phyloP scores from a whole-genome alignment of 345 rosid genomes.

The Angophora floribunda region DNA sequence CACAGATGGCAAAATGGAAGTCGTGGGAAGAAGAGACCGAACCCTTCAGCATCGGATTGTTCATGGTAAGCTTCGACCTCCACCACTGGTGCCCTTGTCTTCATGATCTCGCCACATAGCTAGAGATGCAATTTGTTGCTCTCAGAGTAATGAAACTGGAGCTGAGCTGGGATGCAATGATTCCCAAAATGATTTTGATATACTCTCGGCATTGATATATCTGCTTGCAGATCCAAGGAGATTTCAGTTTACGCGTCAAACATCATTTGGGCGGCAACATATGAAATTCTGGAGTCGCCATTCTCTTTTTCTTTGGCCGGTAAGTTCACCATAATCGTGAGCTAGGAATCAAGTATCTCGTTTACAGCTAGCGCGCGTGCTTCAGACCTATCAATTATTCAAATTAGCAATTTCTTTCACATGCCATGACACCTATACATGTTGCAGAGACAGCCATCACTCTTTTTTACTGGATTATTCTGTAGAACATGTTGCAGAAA shows the following conservation, averaged over 20 bases:
- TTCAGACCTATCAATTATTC: background rate
- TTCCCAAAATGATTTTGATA: background rate
- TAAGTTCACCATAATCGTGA: background rate
- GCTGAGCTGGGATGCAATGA: background rate
- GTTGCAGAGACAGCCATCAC: background rate
- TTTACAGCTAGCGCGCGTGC: background rate
- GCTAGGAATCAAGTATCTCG: background rate
- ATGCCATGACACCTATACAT: background rate
- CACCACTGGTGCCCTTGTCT: background rate
- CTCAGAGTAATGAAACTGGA: background rate
- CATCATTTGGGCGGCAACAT: constrained; percentile 9
- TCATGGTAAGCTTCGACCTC: constrained; percentile 1
- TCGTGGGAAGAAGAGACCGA: constrained; percentile 22
- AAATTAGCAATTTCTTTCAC: background rate
- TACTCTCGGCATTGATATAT: background rate
- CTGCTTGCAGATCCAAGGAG: constrained; percentile 13
- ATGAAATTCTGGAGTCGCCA: constrained; percentile 8
- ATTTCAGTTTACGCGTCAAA: constrained; percentile 6
- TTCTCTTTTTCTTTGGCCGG: constrained; percentile 11
- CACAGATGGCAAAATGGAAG: constrained; percentile 19
- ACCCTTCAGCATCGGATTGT: constrained; percentile 9
- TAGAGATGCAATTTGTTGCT: background rate
- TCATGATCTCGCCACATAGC: background rate
- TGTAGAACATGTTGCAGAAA: background rate
- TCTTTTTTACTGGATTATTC: background rate